Evolutionary conservation across 106 monocot genomes (phyloP), one percentile per base, ranked within the genome.

Genomic region (Acorus calamus): DNA sequence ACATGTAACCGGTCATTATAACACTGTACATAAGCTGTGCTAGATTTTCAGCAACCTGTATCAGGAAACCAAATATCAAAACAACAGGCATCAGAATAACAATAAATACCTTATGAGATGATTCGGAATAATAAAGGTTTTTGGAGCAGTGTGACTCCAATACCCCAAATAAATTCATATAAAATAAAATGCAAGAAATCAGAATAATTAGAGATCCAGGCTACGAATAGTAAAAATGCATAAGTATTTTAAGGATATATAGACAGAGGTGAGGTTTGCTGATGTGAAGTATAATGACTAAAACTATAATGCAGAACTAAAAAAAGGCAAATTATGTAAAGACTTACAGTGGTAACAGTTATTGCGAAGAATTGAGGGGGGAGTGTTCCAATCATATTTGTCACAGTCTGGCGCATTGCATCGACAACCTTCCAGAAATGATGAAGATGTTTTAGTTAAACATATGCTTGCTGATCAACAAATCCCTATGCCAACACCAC

Each of bases 1-100:
- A 96, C 96, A 96, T 96, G 71, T 96, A 96, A 3, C 96, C 96
- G 49, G 96, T 96, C 96, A 96, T 96, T 83, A 96, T 50, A 71
- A 96, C 83, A 72, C 96, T 91, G 73, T 90, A 96, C 96, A 96
- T 91, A 57, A 96, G 84, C 67, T 96, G 96, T 52, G 96, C 96
- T 69, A 96, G 80, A 73, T 96, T 96, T 72, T 96, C 96, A 55
- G 96, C 96, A 71, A 96, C 90, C 96, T 96, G 75, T 49, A 61
- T 49, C 46, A 8, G 3, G 46, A 61, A 50, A 13, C 28, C 28
- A 28, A 28, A 28, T 28, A 28, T 28, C 28, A 28, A 28, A 28
- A 28, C 28, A 28, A 28, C 0, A 28, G 28, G 28, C 0, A 28
- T 28, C 28, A 28, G 1, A 28, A 28, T 28, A 28, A 28, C 28